phyloP scores from a whole-genome alignment of 2,329 filamentous ascomycete species.

The Thyridium curvatum region DNA sequence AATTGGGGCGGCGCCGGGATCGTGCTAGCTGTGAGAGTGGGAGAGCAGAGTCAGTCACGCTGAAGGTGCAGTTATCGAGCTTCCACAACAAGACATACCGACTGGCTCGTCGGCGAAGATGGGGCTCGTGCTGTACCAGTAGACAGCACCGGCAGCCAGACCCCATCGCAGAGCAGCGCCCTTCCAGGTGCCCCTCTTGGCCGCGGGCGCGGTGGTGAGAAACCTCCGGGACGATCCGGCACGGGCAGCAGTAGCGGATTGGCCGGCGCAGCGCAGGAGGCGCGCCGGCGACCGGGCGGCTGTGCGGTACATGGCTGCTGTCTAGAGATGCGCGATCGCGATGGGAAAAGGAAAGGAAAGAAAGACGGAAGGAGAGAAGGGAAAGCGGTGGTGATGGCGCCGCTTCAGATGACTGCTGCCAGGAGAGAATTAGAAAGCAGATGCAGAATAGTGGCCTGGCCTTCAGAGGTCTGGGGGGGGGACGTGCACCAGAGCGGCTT shows the following conservation, averaged over 20 bases:
- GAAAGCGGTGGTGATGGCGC: conserved; percentile 1
- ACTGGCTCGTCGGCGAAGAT: conserved; percentile 78
- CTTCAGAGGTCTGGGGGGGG: too few species aligned
- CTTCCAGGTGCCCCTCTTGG: conserved; percentile 77
- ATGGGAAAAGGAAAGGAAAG: conserved; percentile 5
- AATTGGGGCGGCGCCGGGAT: conserved; percentile 42
- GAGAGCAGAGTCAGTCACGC: not conserved
- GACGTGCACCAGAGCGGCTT: too few species aligned
- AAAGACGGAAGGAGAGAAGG: conserved; percentile 6
- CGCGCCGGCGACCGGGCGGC: conserved; percentile 42
- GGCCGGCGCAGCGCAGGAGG: conserved; percentile 33
- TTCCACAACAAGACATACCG: conserved; percentile 56
- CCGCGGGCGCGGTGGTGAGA: conserved; percentile 48
- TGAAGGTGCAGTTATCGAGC: too few species aligned
- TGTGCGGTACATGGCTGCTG: conserved; percentile 42
- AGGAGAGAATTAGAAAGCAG: too few species aligned
- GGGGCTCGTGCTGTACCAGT: conserved; percentile 90
- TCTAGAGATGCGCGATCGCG: conserved; percentile 1
- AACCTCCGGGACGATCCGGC: conserved; percentile 38
- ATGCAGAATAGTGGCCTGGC: too few species aligned
- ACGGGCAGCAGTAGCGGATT: conserved; percentile 22
- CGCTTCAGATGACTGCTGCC: too few species aligned
- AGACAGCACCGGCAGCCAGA: conserved; percentile 68
- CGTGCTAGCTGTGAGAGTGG: conserved; percentile 18
- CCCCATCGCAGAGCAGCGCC: conserved; percentile 67